Base-by-base conservation (phyloP, 768 basidiomycete species). In the Boletus rufocinnamomeus region DNA sequence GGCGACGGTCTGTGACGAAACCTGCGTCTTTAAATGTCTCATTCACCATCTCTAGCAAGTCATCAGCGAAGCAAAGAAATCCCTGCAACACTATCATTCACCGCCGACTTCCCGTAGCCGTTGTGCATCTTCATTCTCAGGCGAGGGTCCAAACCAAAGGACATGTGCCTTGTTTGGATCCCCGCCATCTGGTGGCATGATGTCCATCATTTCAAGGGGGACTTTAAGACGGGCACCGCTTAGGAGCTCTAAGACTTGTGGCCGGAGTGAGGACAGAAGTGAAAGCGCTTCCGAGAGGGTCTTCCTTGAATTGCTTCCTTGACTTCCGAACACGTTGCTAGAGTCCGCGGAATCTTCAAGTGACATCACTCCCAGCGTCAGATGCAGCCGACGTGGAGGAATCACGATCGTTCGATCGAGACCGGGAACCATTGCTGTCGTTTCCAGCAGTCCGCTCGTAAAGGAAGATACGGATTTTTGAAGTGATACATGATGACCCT, bases 281-380 rank as follows among this genome's bases (percentile, higher is more conserved):
- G 69, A 64, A 9, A 84, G 74, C 0, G 83, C 84, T 3, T 69
- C 70, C 0, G 69, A 32, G 9, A 83, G 64, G 0, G 81, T 80
- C 50, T 54, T 69, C 4, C 45, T 45, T 25, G 64, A n/a, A 6
- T 41, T 7, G 2, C 13, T 45, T 21, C 35, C 27, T 21, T 38
- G 59, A 34, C 49, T 50, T 28, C 51, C 59, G 5, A 16, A 43
- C 6, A 14, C 9, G 14, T 19, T 6, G 7, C 21, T 44, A 1
- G 57, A 48, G 27, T n/a, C 10, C 34, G 46, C 50, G 1, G 74
- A 65, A 19, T 68, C 62, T 8, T 72, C 69, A 35, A 91, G 83
- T 0, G 81, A 73, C 86, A 92, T 87, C 1, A 90, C 88, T 1
- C 89, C 89, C 2, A 92, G 73, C 0, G 89, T 91, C 56, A 91